These are phyloP conservation scores for Coemansia sp. DNA, from an alignment of 192 early-diverging fungal species.

Conservation along the genomic window DNA sequence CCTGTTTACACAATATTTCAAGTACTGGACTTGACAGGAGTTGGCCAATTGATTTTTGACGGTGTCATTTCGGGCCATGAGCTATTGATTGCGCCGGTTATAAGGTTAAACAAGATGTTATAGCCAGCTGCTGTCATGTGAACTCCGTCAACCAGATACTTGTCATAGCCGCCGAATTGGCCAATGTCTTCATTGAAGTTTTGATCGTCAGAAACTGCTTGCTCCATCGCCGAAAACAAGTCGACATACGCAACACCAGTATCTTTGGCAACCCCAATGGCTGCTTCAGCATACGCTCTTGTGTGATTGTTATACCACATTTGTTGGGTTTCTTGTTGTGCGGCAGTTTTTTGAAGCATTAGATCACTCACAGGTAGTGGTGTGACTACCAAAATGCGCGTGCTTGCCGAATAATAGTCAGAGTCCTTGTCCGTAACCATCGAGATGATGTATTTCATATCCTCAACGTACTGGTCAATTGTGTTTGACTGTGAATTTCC, in stretches of 20 bases:
- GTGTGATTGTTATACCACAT: background rate
- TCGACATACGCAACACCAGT: background rate
- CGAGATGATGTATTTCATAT: background rate
- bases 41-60: no score
- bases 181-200: background rate
- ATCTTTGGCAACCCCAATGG: background rate
- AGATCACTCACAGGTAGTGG: background rate
- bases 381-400: background rate
- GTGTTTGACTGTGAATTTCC: background rate
- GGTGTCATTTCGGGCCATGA: background rate
- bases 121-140: background rate
- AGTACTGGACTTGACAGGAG: no score
- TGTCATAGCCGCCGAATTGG: background rate
- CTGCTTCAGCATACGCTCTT: background rate
- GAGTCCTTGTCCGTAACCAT: background rate
- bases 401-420: background rate
- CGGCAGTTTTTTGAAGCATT: background rate
- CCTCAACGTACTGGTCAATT: background rate
- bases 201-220: background rate
- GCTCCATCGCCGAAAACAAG: background rate
- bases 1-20: no score
- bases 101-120: background rate
- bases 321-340: background rate
- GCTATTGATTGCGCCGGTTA: background rate
- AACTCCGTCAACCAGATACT: background rate